Conservation (phyloP, 2,329 filamentous ascomycete species). For the Verticillium tricorpus region DNA sequence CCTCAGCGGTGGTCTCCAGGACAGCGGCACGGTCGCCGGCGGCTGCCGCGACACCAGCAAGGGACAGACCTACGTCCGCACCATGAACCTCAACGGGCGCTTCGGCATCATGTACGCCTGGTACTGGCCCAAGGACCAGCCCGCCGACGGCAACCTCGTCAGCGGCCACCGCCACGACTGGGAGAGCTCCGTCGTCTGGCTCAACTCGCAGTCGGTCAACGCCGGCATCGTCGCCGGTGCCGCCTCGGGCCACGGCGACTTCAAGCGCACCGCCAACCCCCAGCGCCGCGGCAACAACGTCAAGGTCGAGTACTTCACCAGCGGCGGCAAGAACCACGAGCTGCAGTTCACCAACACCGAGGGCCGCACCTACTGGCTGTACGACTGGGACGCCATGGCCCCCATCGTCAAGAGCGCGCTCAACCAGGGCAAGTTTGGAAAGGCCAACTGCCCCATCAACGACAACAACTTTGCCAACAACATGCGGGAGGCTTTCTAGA, state of each 20-base stretch:
- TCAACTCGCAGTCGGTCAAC: constrained; percentile 20
- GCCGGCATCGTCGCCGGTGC: constrained; percentile 29
- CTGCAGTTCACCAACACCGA: constrained; percentile 3
- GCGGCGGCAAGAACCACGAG: constrained; percentile 3
- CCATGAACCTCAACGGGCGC: constrained; percentile 1
- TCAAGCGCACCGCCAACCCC: constrained; percentile 12
- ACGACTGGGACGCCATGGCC: constrained; percentile 3
- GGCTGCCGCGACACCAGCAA: constrained; percentile 24
- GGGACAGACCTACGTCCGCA: constrained; percentile 30
- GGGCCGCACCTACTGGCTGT: constrained; percentile 4
- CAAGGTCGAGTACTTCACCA: constrained; percentile 5
- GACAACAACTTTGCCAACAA: constrained; percentile 5
- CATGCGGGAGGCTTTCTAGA: constrained; percentile 3
- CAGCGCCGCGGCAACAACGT: constrained; percentile 3
- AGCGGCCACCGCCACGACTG: constrained; percentile 36
- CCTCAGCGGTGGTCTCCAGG: constrained; percentile 26
- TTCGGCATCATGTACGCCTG: constrained; percentile 4
- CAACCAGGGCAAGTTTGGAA: constrained; percentile 2
- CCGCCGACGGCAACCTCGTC: constrained; percentile 5
- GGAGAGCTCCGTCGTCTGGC: constrained; percentile 29
- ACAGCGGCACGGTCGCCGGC: constrained; percentile 22
- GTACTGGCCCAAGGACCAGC: constrained; percentile 5
- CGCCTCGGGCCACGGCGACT: constrained; percentile 32
- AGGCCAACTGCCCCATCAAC: constrained; percentile 3
- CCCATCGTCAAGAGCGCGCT: constrained; percentile 4